Percentiles rank a stretch among this genome's conserved stretches.
phyloP scores from a whole-genome alignment of 2,329 filamentous ascomycete genomes.

The Fusarium sp. region DNA sequence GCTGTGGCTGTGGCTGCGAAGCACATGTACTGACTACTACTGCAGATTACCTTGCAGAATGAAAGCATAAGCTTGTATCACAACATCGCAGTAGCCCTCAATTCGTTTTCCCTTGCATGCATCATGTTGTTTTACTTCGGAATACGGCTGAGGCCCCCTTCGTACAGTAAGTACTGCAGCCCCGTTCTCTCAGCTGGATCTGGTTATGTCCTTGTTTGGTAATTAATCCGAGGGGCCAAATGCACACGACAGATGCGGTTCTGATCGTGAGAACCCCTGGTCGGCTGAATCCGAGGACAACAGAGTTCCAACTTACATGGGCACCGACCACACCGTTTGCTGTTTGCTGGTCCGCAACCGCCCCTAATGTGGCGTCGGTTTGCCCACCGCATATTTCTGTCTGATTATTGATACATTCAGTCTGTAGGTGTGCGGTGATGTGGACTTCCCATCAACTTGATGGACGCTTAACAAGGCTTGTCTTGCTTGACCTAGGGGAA shows the following conservation, averaged over 20 bases:
- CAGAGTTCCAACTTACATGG: conserved; percentile 26
- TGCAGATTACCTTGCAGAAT: conserved; percentile 7
- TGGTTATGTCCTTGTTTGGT: conserved; percentile 12
- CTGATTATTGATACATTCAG: conserved; percentile 3
- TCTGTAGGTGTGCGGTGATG: conserved; percentile 13
- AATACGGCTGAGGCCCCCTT: conserved; percentile 26
- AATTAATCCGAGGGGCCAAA: conserved; percentile 23
- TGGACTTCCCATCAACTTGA: conserved; percentile 24
- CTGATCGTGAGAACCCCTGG: conserved; percentile 32
- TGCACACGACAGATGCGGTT: conserved; percentile 5
- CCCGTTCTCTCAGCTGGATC: conserved; percentile 33
- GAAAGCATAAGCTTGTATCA: conserved; percentile 12
- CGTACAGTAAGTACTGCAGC: not conserved
- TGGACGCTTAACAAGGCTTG: conserved; percentile 21
- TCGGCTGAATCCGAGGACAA: conserved; percentile 41
- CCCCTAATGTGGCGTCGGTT: conserved; percentile 32
- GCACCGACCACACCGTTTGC: conserved; percentile 27
- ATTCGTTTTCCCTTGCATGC: conserved; percentile 31
- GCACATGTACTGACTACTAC: conserved; percentile 1
- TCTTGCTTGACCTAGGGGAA: conserved; percentile 23
- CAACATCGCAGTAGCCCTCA: conserved; percentile 14
- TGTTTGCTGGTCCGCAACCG: conserved; percentile 13
- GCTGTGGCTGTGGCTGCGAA: conserved; percentile 27
- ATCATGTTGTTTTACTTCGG: conserved; percentile 38
- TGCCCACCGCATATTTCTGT: conserved; percentile 32